Conservation (phyloP, 1,284 basidiomycete species). For the Thelephora terrestris region DNA sequence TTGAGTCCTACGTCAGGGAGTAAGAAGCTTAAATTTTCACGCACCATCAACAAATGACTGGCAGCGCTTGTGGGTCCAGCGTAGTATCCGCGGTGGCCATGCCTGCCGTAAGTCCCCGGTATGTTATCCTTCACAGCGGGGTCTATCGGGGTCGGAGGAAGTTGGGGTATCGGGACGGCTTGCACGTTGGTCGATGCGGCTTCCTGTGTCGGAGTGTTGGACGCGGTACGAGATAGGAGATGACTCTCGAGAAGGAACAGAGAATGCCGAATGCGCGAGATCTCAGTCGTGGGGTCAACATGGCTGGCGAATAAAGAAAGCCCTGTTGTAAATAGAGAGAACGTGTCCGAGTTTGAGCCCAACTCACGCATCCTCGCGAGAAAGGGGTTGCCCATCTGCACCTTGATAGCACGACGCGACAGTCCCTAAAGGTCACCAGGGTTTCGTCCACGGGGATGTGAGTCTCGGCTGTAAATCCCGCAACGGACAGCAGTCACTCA, state of each 20-base stretch:
- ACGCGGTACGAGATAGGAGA: conserved; percentile 31
- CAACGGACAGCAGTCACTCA: conserved; percentile 19
- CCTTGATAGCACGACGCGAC: conserved; percentile 64
- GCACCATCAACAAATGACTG: conserved; percentile 54
- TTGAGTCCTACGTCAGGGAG: conserved; percentile 3
- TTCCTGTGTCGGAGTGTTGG: conserved; percentile 19
- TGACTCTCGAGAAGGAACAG: conserved; percentile 63
- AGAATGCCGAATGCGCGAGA: conserved; percentile 63
- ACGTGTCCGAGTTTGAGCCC: background rate
- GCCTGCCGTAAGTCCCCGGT: conserved; percentile 57
- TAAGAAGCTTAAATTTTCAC: conserved; percentile 12
- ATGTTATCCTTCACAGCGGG: conserved; percentile 32
- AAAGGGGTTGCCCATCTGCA: conserved; percentile 17
- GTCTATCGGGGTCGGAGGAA: conserved; percentile 6
- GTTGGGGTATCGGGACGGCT: background rate
- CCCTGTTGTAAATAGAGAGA: background rate
- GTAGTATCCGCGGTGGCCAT: conserved; percentile 56
- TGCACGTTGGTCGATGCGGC: background rate
- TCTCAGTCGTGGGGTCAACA: conserved; percentile 63
- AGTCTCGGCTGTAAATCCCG: background rate
- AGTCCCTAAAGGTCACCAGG: conserved; percentile 38
- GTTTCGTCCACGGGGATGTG: conserved; percentile 6
- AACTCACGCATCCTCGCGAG: conserved; percentile 42
- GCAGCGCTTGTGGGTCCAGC: conserved; percentile 63
- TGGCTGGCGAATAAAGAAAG: conserved; percentile 17